Percentiles rank a stretch among this genome's conserved stretches.
Conservation (phyloP, 306 rosid genomes). For the Echinosophora koreensis region DNA sequence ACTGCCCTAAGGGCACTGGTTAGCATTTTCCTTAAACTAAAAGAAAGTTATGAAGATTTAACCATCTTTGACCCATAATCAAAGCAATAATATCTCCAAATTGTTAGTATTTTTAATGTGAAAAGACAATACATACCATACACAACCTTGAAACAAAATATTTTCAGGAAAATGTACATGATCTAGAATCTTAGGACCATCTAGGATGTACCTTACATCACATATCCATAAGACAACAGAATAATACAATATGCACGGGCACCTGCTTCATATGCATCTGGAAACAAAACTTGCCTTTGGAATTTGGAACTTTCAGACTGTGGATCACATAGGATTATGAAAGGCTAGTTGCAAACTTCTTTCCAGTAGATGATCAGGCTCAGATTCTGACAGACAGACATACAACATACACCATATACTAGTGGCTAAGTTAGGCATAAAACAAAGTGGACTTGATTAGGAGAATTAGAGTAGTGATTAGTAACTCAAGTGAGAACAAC, state of each 20-base stretch:
- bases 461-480: not conserved
- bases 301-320: constrained; percentile 30
- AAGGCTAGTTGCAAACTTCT: constrained; percentile 21
- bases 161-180: constrained; percentile 19
- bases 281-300: constrained; percentile 35
- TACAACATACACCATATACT: constrained; percentile 28
- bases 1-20: too few relatives aligned
- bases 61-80: not conserved
- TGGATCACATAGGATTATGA: not conserved
- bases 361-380: not conserved
- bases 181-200: constrained; percentile 31
- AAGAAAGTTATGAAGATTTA: not conserved
- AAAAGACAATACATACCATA: constrained; percentile 5
- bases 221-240: constrained; percentile 41
- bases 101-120: constrained; percentile 36
- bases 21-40: too few relatives aligned
- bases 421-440: constrained; percentile 33
- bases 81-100: not conserved
- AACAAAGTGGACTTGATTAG: not conserved
- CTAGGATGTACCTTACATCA: constrained; percentile 7
- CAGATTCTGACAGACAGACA: not conserved
- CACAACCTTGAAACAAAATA: constrained; percentile 6
- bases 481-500: constrained; percentile 40
- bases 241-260: constrained; percentile 42
- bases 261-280: constrained; percentile 25